Conservation (phyloP, 345 rosid genomes). For the Melaleuca alternifolia region DNA sequence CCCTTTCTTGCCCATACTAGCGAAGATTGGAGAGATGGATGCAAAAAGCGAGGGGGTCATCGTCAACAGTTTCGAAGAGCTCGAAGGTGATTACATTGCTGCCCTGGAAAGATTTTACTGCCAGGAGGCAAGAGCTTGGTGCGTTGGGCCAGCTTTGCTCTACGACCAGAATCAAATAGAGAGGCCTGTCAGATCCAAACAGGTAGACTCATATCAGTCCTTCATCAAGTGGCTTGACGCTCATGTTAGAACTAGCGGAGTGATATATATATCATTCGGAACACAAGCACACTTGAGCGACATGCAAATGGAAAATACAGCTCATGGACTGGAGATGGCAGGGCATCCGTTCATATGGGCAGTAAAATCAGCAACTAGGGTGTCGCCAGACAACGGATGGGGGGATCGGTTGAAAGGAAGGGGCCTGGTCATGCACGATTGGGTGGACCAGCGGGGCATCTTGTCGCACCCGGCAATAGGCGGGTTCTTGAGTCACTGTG, state of each 20-base stretch:
- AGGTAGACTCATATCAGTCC: background rate
- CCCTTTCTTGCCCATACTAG: background rate
- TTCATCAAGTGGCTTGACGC: background rate
- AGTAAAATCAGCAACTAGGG: background rate
- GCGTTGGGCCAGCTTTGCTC: background rate
- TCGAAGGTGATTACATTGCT: conserved; percentile 7
- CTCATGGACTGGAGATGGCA: background rate
- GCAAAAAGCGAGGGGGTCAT: conserved; percentile 6
- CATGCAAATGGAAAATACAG: background rate
- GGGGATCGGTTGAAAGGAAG: background rate
- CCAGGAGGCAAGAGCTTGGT: background rate
- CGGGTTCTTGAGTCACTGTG: conserved; percentile 1
- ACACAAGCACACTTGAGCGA: background rate
- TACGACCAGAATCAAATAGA: background rate
- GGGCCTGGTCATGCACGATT: background rate
- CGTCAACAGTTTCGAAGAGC: conserved; percentile 15
- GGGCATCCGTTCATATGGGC: background rate
- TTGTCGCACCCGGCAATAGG: background rate
- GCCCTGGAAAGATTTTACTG: background rate
- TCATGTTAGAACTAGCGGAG: background rate
- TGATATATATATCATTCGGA: conserved; percentile 2
- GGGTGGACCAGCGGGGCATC: background rate
- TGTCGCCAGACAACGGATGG: background rate
- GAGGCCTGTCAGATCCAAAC: background rate
- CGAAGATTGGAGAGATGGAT: background rate